Evolutionary conservation across 371 early-diverging fungal species (phyloP), one percentile per base, ranked within the genome.

Genomic region (Lichtheimia ornata): DNA sequence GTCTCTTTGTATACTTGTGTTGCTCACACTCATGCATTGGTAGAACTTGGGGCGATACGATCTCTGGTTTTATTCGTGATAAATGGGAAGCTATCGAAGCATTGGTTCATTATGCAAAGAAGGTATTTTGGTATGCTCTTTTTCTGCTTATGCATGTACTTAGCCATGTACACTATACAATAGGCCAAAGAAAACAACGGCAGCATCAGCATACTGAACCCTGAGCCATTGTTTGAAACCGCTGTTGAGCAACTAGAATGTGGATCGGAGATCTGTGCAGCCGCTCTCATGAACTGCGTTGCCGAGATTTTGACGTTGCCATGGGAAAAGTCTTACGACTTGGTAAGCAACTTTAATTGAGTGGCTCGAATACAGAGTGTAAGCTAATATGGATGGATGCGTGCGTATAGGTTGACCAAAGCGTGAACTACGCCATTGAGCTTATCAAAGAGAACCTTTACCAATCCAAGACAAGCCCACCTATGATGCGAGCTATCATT

Each of bases 211-310:
- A 28, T 61, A 1, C 70, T 80, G 44, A 70, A 74, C 53, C 68
- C 75, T 5, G 25, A 56, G n/a, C 56, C 27, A 18, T 20, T 80
- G 0, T 76, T 67, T 42, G 66, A 72, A 49, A 59, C 63, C 35
- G 80, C 69, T 35, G 66, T 75, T 7, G 80, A 80, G 7, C 73
- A 80, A 59, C 52, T 80, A 7, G 80, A 80, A 63, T 67, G 63
- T 50, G 72, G 72, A 0, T 72, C 74, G 5, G 77, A 80, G 47
- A 25, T 66, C 17, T 76, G 75, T 28, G 77, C 70, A 0, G 73
- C 73, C 50, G 61, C 77, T 3, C 67, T 80, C 27, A 71, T 80
- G 24, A 59, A 67, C 30, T 70, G 73, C 35, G 59, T 75, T 45
- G 70, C 59, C 0, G 64, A 64, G 5, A 42, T 77, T 9, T 35